phyloP scores from a whole-genome alignment of 768 basidiomycete genomes.

The Boletus patriciae region DNA sequence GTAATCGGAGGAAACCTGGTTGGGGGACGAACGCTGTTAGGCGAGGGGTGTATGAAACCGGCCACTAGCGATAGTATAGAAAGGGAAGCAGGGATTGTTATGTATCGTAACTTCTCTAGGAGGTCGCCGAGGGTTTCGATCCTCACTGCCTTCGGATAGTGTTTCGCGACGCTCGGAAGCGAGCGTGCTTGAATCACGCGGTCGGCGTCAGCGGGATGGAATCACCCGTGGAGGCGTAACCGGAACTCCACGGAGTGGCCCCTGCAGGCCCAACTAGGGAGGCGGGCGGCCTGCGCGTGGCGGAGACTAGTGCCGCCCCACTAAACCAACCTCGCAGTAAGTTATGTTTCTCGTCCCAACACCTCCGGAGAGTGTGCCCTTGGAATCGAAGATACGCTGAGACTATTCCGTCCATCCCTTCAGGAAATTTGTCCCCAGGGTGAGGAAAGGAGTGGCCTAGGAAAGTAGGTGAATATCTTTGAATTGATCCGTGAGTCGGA shows the following conservation, averaged over 20 bases:
- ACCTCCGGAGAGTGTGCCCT: not conserved
- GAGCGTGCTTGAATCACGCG: conserved; percentile 13
- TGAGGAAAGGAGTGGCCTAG: not conserved
- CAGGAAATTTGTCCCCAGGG: not conserved
- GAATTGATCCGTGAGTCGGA: conserved; percentile 12
- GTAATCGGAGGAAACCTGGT: conserved; percentile 10
- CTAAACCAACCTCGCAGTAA: not conserved
- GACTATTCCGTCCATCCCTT: not conserved
- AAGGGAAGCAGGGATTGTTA: not conserved
- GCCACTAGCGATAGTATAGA: conserved; percentile 1
- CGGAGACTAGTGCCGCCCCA: conserved; percentile 1
- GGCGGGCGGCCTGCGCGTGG: not conserved
- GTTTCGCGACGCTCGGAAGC: conserved; percentile 24
- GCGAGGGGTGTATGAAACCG: conserved; percentile 16
- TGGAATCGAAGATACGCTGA: not conserved
- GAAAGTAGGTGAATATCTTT: not conserved
- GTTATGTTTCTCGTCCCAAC: not conserved
- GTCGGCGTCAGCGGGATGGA: not conserved
- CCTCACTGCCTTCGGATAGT: conserved; percentile 20
- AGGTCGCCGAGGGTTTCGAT: conserved; percentile 16
- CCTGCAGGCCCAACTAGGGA: conserved; percentile 3
- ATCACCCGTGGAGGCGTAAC: conserved; percentile 9
- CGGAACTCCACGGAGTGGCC: conserved; percentile 27
- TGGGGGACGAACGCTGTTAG: conserved; percentile 9
- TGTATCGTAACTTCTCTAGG: conserved; percentile 3